These are phyloP conservation scores for Kockiozyma suomiensis DNA, from an alignment of 805 yeast species.

Conservation along the genomic window DNA sequence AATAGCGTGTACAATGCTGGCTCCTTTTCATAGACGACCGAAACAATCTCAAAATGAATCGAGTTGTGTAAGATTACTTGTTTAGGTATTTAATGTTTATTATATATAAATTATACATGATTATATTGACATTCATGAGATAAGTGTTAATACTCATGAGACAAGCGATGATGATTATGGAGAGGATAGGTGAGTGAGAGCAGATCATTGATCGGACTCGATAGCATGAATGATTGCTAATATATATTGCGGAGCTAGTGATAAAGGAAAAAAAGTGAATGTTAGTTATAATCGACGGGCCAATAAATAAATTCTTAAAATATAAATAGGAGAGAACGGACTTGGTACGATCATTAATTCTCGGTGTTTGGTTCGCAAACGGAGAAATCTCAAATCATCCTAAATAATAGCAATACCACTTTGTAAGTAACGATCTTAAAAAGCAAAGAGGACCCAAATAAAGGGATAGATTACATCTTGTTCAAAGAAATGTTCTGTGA, in stretches of 20 bases:
- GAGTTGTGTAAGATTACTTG: too few relatives aligned
- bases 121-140: too few relatives aligned
- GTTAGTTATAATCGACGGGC: too few relatives aligned
- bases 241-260: conserved; percentile 19
- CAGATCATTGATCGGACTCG: background rate
- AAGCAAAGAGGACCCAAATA: too few relatives aligned
- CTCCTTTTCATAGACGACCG: too few relatives aligned
- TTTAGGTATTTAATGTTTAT: too few relatives aligned
- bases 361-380: conserved; percentile 30
- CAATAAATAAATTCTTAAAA: background rate
- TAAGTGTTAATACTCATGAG: too few relatives aligned
- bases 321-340: background rate
- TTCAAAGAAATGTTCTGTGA: conserved; percentile 18
- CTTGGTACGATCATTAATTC: conserved; percentile 34
- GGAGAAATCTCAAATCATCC: conserved; percentile 26
- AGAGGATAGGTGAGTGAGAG: background rate
- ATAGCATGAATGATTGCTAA: conserved; percentile 26
- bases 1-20: too few relatives aligned
- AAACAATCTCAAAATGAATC: too few relatives aligned
- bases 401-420: background rate
- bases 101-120: too few relatives aligned
- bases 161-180: too few relatives aligned
- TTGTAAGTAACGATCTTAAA: background rate
- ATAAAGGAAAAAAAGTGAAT: background rate
- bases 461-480: conserved; percentile 13